Evolutionary conservation across 1,139 yeast genomes (phyloP), one percentile per base, ranked within the genome.

Genomic region (Entelexis paramagnoliae): DNA sequence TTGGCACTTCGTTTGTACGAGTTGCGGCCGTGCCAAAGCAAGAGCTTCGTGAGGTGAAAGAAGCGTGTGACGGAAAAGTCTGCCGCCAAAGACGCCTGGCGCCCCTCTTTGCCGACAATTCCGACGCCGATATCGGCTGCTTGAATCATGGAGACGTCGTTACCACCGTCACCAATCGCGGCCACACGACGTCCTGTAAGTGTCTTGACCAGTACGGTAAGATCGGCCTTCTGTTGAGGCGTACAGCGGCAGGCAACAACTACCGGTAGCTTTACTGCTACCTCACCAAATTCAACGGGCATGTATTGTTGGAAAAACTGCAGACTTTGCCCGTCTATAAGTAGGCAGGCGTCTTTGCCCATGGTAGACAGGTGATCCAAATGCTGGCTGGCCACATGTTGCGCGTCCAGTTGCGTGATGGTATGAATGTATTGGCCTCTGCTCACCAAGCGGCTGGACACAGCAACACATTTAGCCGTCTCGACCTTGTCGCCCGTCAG

Each of bases 101-200:
- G 83, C 29, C 99, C 99, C 67, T 93, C 99, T 65, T 93, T 93
- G 40, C 99, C 99, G 26, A 91, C 98, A 60, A 93, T 91, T 51
- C 99, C 99, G 39, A 93, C 95, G 53, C 99, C 99, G 11, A 93
- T 96, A 70, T 93, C 96, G 0, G 99, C 98, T 61, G 94, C 85
- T 68, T 91, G 98, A 60, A 93, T 93, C 99, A 93, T 93, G 62
- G 95, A 85, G 36, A 93, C 99, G 68, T 93, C 99, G 63, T 93
- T 93, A 61, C 99, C 99, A 59, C 99, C 99, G 68, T 93, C 99
- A 49, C 99, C 99, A 61, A 93, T 93, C 65, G 98, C 91, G 61
- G 97, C 89, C 3, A 89, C 96, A 50, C 98, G 72, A 63, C 86
- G 87, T 7, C 87, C 85, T 0, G 98, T 91, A 34, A 78, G 70